Evolutionary conservation across 768 basidiomycete genomes (phyloP), one percentile per base, ranked within the genome.

Genomic region (Aureoboletus auriporus): DNA sequence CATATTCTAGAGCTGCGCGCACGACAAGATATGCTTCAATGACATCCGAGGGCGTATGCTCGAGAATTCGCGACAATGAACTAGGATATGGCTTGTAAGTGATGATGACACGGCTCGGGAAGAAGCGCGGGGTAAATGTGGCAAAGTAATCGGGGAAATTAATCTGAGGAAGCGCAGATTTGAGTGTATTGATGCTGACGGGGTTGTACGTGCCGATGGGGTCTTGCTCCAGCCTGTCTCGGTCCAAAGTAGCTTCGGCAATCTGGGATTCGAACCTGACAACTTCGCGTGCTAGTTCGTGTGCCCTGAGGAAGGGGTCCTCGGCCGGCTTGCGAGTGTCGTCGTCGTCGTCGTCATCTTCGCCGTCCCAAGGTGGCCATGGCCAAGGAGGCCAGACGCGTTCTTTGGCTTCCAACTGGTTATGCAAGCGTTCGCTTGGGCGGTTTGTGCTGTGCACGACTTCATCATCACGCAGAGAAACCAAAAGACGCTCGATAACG

Each of bases 161-260:
- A 54, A 99, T 79, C 63, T 92, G 80, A 1, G 86, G 79, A 5
- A 97, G 69, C 1, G 79, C 69, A 14, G 74, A 71, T 27, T 82
- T 83, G 49, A 98, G 77, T 34, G 86, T 84, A 13, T 77, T 73
- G 46, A 93, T 71, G 3, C 79, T 72, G 36, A 79, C 75, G 6
- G 92, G 93, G 63, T 98, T 98, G 68, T 99, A 97, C 0, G 91
- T 88, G 39, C 75, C 83, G 39, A 90, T 73, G 2, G 94, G 94
- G 63, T 97, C 86, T 65, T 85, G 82, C 51, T 79, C 75, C 39
- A 88, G 69, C 29, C 83, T 73, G 59, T 85, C 87, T 81, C 86
- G 74, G 56, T 95, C 93, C 31, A 93, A 76, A 51, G 84, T 89
- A 2, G 87, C 86, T 38, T 81, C 70, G 0, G 91, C 91, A 23